These are phyloP conservation scores for Pestalotiopsis sp. DNA, from an alignment of 2,329 filamentous ascomycete species.

Conservation along the genomic window DNA sequence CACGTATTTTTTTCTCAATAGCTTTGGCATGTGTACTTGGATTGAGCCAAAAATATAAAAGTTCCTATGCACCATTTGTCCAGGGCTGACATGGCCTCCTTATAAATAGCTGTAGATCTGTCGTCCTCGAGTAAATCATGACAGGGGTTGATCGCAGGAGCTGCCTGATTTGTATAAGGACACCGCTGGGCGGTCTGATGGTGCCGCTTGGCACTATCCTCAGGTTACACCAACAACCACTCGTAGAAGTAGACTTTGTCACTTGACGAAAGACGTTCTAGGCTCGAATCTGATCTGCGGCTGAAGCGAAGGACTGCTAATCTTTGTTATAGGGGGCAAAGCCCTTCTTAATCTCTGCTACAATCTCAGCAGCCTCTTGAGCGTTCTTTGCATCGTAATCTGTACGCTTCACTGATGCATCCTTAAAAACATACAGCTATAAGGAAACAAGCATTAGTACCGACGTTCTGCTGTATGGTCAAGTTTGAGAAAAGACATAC, in stretches of 20 bases:
- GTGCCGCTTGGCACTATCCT: neutral
- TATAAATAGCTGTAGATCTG: neutral
- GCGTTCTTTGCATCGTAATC: constrained; percentile 79
- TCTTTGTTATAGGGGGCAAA: constrained; percentile 62
- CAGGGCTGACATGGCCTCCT: neutral
- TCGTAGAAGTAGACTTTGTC: neutral
- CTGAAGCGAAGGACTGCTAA: neutral
- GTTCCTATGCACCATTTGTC: neutral
- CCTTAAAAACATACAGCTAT: constrained; percentile 72
- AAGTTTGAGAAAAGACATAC: constrained; percentile 43
- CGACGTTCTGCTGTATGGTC: neutral
- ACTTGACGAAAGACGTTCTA: constrained; percentile 11
- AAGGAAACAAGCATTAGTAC: neutral
- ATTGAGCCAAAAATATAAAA: neutral
- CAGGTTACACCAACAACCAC: neutral
- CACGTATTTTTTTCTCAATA: neutral
- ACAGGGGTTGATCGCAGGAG: neutral
- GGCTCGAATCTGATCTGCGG: constrained; percentile 6
- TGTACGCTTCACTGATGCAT: constrained; percentile 77
- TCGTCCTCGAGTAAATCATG: neutral
- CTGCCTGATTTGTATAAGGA: neutral
- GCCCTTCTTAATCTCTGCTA: constrained; percentile 76
- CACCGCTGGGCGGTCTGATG: neutral
- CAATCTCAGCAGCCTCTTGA: constrained; percentile 77
- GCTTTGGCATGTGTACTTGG: neutral